phyloP scores from a whole-genome alignment of 2,329 filamentous ascomycete species.

The Lecanicillium sp. region DNA sequence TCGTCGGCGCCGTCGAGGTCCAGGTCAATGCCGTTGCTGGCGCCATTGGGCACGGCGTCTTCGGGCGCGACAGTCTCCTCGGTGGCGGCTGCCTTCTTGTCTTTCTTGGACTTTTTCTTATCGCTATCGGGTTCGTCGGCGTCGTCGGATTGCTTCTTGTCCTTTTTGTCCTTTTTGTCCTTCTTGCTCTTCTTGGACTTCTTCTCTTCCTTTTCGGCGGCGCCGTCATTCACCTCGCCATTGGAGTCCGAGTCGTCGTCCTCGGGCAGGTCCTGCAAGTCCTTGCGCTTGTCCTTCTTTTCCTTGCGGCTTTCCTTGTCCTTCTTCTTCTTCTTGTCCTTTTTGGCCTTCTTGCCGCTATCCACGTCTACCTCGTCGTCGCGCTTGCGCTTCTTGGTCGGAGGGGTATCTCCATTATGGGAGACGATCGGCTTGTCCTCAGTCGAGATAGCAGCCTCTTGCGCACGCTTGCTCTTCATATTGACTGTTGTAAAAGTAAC shows the following conservation, averaged over 20 bases:
- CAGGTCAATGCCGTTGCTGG: constrained; percentile 14
- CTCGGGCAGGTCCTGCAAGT: constrained; percentile 32
- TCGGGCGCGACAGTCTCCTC: constrained; percentile 13
- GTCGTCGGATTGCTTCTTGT: not conserved
- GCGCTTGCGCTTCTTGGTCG: constrained; percentile 33
- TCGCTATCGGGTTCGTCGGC: constrained; percentile 27
- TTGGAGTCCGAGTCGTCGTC: constrained; percentile 24
- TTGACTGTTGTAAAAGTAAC: constrained; percentile 14
- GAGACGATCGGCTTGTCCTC: constrained; percentile 22
- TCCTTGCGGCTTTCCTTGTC: constrained; percentile 32
- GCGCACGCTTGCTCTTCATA: constrained; percentile 36
- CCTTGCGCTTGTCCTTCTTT: constrained; percentile 35
- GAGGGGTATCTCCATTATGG: constrained; percentile 19
- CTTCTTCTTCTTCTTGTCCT: constrained; percentile 31
- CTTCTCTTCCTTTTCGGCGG: constrained; percentile 23
- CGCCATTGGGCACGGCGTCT: constrained; percentile 28
- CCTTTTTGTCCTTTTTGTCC: constrained; percentile 26
- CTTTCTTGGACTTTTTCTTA: constrained; percentile 24
- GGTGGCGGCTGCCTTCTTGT: constrained; percentile 13
- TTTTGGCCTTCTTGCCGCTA: constrained; percentile 28
- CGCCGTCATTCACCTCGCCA: constrained; percentile 19
- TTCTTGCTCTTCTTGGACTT: constrained; percentile 25
- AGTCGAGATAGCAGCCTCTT: constrained; percentile 24
- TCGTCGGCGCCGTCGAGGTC: constrained; percentile 15
- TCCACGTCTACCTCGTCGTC: constrained; percentile 23